Base-by-base conservation (phyloP, 495 filamentous ascomycete genomes). In the Penicillium antarcticum region DNA sequence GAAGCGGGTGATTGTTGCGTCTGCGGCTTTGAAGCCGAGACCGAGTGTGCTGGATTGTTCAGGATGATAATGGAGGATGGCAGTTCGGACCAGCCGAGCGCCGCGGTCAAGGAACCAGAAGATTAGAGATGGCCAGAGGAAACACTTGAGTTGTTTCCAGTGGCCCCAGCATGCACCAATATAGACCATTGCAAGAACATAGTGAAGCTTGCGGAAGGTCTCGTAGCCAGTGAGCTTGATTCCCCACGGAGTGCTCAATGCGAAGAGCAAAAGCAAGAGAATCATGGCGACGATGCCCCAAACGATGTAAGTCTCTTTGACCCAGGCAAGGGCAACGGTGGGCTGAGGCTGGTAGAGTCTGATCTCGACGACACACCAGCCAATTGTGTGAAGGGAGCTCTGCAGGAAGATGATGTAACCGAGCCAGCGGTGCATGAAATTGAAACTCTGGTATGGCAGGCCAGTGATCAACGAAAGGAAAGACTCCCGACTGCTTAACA, bases 91-190 rank as follows among this genome's bases (percentile, higher is more conserved):
- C 5, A 80, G 54, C 24, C 82, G 69, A 4, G 78, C 61, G 0
- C 62, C 65, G 3, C 81, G 73, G 56, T 88, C 85, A 14, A 82
- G 48, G 34, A 73, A 67, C 70, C 80, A 80, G 7, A 87, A 69
- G 9, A 75, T 73, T 24, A 87, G 59, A 2, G 77, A 78, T 1
- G 85, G 78, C 40, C 86, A 75, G 60, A 88, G 62, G 61, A 83
- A 87, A 55, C 81, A 84, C 33, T 75, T 71, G 31, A 87, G 65
- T 36, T 80, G 60, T 8, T 69, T 62, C 85, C 84, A 88, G 52
- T 88, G 84, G 7, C 77, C 84, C 77, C 83, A 87, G 60, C 83
- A 81, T 26, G 82, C 83, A 1, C 83, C 84, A 24, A 87, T 73
- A 58, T 85, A 87, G 14, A 87, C 63, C 67, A 82, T 77, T 0